Evolutionary conservation across 2,329 filamentous ascomycete species (phyloP).

Genomic region (Penicillium polonicum): DNA sequence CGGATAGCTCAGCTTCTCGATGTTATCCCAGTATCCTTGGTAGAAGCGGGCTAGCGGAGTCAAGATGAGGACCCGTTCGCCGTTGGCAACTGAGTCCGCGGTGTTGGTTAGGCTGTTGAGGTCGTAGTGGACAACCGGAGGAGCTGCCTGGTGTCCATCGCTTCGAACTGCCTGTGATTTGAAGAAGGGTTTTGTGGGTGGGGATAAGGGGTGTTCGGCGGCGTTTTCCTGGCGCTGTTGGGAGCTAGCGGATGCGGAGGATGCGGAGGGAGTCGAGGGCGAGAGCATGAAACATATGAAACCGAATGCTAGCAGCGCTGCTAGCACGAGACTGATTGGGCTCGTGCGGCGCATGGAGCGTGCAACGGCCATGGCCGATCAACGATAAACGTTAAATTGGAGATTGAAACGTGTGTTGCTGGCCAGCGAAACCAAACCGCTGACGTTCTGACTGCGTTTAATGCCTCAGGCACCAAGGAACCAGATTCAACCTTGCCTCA

Average conservation of each 20-base stretch:
- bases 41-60: slow-evolving; percentile 94
- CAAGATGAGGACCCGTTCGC: slow-evolving; percentile 84
- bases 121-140: slow-evolving; percentile 87
- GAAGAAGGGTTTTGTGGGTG: slow-evolving; percentile 70
- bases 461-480: slow-evolving; percentile 7
- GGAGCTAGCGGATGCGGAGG: slow-evolving; percentile 47
- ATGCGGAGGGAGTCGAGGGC: slow-evolving; percentile 50
- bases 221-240: slow-evolving; percentile 55
- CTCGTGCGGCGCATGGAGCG: slow-evolving; percentile 76
- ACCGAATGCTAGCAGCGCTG: slow-evolving; percentile 69
- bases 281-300: slow-evolving; percentile 56
- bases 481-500: not conserved
- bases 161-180: slow-evolving; percentile 56
- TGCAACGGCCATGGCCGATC: slow-evolving; percentile 52
- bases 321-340: slow-evolving; percentile 71
- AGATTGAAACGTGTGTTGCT: slow-evolving; percentile 12
- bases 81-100: slow-evolving; percentile 69
- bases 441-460: not conserved
- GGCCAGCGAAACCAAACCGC: slow-evolving; percentile 11
- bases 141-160: slow-evolving; percentile 59
- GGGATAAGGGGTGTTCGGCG: slow-evolving; percentile 69
- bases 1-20: slow-evolving; percentile 79
- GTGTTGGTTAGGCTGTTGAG: slow-evolving; percentile 93
- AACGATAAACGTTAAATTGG: slow-evolving; percentile 12
- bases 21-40: slow-evolving; percentile 91